phyloP scores from a whole-genome alignment of 192 early-diverging fungal species.

The Backusella tarrabulga region DNA sequence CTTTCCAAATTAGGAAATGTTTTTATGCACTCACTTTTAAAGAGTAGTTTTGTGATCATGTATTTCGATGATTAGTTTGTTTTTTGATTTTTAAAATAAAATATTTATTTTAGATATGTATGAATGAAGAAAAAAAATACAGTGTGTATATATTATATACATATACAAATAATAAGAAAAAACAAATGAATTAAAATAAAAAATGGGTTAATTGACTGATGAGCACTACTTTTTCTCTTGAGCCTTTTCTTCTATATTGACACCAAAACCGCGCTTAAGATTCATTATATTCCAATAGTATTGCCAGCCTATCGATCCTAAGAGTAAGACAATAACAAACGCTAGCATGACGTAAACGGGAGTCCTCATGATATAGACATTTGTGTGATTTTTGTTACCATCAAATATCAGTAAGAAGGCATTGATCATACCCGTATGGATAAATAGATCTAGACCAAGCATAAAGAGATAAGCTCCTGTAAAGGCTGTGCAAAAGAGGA shows the following conservation, averaged over 20 bases:
- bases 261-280: conserved; percentile 27
- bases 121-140: neutral
- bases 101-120: neutral
- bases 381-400: conserved; percentile 22
- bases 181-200: neutral
- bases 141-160: neutral
- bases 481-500: conserved; percentile 49
- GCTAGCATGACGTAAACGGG: conserved; percentile 28
- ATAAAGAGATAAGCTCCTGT: conserved; percentile 52
- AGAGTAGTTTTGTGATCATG: neutral
- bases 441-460: conserved; percentile 53
- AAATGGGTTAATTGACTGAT: neutral
- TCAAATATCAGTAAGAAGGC: conserved; percentile 28
- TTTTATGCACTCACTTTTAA: neutral
- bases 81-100: neutral
- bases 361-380: conserved; percentile 22
- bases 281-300: conserved; percentile 37
- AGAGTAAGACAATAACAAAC: conserved; percentile 17
- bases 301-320: conserved; percentile 30
- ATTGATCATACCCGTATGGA: conserved; percentile 52
- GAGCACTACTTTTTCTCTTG: neutral
- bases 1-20: neutral
- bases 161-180: neutral
- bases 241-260: conserved; percentile 26
- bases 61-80: neutral